Evolutionary conservation across 2,329 filamentous ascomycete genomes (phyloP), one percentile per base, ranked within the genome.

Genomic region (Phaeomoniella chlamydospora): DNA sequence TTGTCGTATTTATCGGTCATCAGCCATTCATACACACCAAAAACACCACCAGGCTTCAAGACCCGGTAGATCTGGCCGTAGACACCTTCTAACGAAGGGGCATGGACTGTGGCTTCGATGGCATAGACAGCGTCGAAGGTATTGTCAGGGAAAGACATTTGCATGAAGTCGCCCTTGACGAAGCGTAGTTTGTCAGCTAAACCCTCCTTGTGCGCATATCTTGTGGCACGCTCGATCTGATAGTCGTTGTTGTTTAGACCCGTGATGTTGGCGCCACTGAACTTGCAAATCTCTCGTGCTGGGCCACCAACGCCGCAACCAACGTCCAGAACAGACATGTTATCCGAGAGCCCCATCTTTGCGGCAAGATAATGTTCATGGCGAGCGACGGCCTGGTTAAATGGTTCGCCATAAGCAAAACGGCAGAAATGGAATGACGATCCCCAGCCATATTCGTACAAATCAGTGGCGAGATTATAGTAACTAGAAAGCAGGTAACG

Each of bases 211-310:
- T 71, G 62, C 2, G 87, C 85, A 55, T 94, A 94, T 37, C 71
- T 68, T 11, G 77, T 86, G n/a, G 87, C 88, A 45, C 90, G 83
- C 56, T 94, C 75, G 46, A 96, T 94, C 66, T 96, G 90, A 68
- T 98, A 98, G 65, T 94, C 85, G 62, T 96, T 96, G 76, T 94
- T 96, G 76, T 96, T 98, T 57, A 96, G 65, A 31, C 90, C 90
- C 15, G 85, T 80, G 43, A 96, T 73, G 50, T 94, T 85, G 49
- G 75, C 80, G 42, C 83, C 88, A 9, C 84, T 80, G 65, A 98
- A 98, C 64, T 92, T 92, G 63, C 83, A 84, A 51, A 98, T 96
- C 67, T 96, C 87, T 42, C 87, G 76, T 4, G 88, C 90, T 15
- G 90, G 90, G 33, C 90, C 90, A 51, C 90, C 90, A 37, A 96